Percentiles rank a stretch among this genome's conserved stretches.
These are phyloP conservation scores for Colletotrichum cuscutae DNA, from an alignment of 2,329 filamentous ascomycete species.

Conservation along the genomic window DNA sequence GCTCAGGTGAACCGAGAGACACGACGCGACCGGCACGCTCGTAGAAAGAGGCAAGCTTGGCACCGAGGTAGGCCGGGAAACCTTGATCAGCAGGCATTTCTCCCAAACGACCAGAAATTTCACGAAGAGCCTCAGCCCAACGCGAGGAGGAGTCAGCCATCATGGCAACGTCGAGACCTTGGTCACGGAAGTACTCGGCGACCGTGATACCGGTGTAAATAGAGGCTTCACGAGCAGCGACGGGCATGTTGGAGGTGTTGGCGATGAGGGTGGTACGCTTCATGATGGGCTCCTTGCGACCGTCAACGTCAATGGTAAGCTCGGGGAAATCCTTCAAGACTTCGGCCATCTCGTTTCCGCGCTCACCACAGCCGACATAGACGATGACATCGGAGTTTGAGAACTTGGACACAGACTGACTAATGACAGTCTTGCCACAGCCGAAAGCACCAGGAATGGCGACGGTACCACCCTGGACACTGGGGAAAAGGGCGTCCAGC, in stretches of 20 bases:
- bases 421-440: conserved; percentile 99
- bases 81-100: conserved; percentile 99
- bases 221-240: conserved; percentile 96
- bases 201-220: conserved; percentile 98
- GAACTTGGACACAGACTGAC: conserved; percentile 98
- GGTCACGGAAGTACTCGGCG: conserved; percentile 96
- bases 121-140: conserved; percentile 98
- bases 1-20: conserved; percentile 87
- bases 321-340: conserved; percentile 99
- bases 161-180: conserved; percentile 98
- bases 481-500: conserved; percentile 93
- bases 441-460: conserved; percentile 98
- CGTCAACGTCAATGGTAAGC: conserved; percentile 93
- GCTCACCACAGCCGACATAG: conserved; percentile 92
- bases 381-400: conserved; percentile 99
- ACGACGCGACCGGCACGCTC: conserved; percentile 93
- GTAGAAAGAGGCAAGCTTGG: conserved; percentile 99
- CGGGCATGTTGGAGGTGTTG: conserved; percentile 99
- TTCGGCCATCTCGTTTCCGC: conserved; percentile 99
- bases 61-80: conserved; percentile 97
- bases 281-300: conserved; percentile 98
- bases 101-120: conserved; percentile 97
- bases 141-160: conserved; percentile 99
- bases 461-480: conserved; percentile 96
- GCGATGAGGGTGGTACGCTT: conserved; percentile 98